Base-by-base conservation (phyloP, 2,329 filamentous ascomycete species). In the Ilyonectria destructans region DNA sequence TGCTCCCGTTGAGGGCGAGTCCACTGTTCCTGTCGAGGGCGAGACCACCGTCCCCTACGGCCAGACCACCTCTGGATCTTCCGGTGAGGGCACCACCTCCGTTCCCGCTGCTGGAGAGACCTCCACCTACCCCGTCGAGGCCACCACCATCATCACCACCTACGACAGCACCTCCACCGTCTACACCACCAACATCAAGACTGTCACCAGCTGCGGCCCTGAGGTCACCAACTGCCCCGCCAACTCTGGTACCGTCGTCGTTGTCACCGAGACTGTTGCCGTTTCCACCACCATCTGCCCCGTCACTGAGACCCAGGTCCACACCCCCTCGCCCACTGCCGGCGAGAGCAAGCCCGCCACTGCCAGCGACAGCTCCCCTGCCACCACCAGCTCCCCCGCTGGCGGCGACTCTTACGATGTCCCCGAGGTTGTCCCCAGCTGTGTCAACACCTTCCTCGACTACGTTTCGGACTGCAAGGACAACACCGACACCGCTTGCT, bases 391-490 rank as follows among this genome's bases (percentile, higher is more conserved):
- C 45, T 74, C 74, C 43, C 80, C 86, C 59, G 67, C 71, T 54
- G 62, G 65, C n/a, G 64, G 61, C 6, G 15, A 19, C n/a, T n/a
- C 15, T 19, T 72, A 76, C 19, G 48, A 76, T 33, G 65, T 75
- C 55, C 94, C 95, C 65, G 83, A 86, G 29, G 88, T 95, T 55
- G 91, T 98, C 57, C 95, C 96, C 71, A 90, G 90, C 79, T 98
- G 96, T 86, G 85, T 98, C 83, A 96, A 96, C 89, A 97, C 95
- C 77, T 98, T 94, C 93, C 83, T 97, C 77, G 88, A 89, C 80
- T 83, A 87, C 69, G 88, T 92, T 58, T 68, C 77, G 58, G 85
- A 88, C 79, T 98, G 96, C 89, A 87, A 87, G 76, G 91, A 93
- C 84, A 97, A 97, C 90, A 91, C 92, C 49, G 94, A 97, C 78